Evolutionary conservation across 441 rosid genomes (phyloP).

Genomic region (Bruguiera hainesii): DNA sequence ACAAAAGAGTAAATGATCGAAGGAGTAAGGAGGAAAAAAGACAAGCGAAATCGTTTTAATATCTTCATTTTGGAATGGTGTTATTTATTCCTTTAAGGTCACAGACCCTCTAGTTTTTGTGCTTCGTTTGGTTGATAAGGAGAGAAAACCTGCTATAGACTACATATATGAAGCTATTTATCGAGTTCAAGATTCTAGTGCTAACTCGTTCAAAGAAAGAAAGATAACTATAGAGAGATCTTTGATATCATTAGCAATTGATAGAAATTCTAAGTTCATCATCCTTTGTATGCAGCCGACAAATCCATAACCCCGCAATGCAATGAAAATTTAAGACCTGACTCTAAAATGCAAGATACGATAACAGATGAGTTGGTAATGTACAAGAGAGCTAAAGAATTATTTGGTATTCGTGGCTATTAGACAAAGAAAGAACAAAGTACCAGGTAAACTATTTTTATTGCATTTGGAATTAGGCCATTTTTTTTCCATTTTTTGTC

Average conservation of each 20-base stretch:
- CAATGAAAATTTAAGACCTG: too few species aligned
- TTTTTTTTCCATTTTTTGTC: neutral
- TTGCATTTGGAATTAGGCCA: too few species aligned
- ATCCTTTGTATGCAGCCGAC: neutral
- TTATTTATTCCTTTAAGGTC: too few species aligned
- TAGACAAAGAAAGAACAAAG: neutral
- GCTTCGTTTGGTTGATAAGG: slow-evolving; percentile 1
- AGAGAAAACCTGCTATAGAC: slow-evolving; percentile 3
- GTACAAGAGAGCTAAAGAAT: neutral
- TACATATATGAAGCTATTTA: slow-evolving; percentile 18
- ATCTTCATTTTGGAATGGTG: slow-evolving; percentile 11
- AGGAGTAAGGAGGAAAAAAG: neutral
- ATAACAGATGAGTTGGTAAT: too few species aligned
- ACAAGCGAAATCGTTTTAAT: neutral
- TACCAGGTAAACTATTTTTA: neutral
- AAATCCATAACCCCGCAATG: too few species aligned
- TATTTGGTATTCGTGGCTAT: neutral
- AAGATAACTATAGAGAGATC: neutral
- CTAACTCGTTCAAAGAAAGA: neutral
- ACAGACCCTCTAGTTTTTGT: neutral
- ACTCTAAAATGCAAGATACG: neutral
- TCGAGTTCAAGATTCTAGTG: slow-evolving; percentile 7
- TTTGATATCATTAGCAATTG: neutral
- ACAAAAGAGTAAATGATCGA: neutral
- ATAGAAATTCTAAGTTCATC: slow-evolving; percentile 18